Conservation (phyloP, 768 basidiomycete species). For the Cystofilobasidium bisporidii region DNA sequence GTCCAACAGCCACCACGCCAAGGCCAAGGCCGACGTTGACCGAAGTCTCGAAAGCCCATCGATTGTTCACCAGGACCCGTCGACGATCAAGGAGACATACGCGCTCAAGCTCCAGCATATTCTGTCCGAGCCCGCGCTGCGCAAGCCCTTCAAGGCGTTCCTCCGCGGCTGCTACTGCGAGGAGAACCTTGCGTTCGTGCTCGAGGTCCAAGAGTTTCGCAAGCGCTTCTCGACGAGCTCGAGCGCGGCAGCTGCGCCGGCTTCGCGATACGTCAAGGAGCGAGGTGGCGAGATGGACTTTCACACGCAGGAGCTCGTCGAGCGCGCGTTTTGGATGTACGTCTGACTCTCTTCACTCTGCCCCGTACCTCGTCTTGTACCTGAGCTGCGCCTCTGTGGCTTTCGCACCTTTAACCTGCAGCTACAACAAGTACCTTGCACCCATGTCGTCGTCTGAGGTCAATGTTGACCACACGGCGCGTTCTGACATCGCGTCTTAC, state of each 20-base stretch:
- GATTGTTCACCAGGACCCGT: constrained; percentile 3
- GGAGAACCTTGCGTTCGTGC: constrained; percentile 93
- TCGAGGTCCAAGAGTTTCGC: constrained; percentile 96
- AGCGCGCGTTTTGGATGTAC: constrained; percentile 72
- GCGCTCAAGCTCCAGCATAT: constrained; percentile 83
- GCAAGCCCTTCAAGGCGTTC: constrained; percentile 88
- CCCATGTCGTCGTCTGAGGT: constrained; percentile 90
- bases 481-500: constrained; percentile 87
- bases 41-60: not conserved
- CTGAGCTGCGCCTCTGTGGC: too few species aligned
- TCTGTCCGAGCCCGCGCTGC: constrained; percentile 78
- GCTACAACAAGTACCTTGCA: constrained; percentile 90
- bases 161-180: constrained; percentile 90
- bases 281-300: constrained; percentile 71
- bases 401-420: constrained; percentile 19
- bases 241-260: constrained; percentile 53
- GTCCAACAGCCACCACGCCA: not conserved
- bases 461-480: constrained; percentile 93
- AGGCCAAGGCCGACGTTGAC: not conserved
- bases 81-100: constrained; percentile 72
- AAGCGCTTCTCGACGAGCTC: constrained; percentile 91
- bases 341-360: constrained; percentile 12
- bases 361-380: not conserved
- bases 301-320: constrained; percentile 89
- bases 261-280: not conserved